These are phyloP conservation scores for Vicia faba DNA, from an alignment of 306 rosid genomes.

Conservation along the genomic window DNA sequence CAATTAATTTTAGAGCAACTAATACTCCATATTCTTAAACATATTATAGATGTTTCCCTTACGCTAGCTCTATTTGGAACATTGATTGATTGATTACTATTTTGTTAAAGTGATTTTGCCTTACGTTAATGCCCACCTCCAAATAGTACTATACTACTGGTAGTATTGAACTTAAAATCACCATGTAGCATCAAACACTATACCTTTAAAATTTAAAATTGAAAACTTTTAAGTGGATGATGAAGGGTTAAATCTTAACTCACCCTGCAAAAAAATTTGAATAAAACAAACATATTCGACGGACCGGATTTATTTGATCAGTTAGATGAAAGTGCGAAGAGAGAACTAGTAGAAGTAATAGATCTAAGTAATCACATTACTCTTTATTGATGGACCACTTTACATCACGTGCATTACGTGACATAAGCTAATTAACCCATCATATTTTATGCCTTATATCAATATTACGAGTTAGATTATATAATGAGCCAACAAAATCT, in stretches of 20 bases:
- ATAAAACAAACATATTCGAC: too few relatives aligned
- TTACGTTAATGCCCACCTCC: neutral
- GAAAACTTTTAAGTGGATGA: too few relatives aligned
- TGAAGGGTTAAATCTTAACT: too few relatives aligned
- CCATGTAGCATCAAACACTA: too few relatives aligned
- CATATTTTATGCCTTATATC: slow-evolving; percentile 23
- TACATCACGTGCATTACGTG: slow-evolving; percentile 38
- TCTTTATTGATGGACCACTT: slow-evolving; percentile 25
- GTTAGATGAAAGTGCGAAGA: too few relatives aligned
- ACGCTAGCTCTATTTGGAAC: neutral
- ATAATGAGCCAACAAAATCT: slow-evolving; percentile 9
- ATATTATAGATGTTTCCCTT: neutral
- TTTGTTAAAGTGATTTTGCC: neutral
- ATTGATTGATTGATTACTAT: neutral
- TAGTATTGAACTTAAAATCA: too few relatives aligned
- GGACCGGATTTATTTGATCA: too few relatives aligned
- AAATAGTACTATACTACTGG: neutral
- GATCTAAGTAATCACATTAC: neutral
- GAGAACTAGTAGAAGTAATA: too few relatives aligned
- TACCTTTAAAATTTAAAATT: too few relatives aligned
- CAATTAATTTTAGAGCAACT: neutral
- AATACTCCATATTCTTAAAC: neutral
- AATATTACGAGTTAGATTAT: neutral
- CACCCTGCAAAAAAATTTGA: too few relatives aligned
- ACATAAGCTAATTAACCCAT: slow-evolving; percentile 33